Evolutionary conservation across 163 green algal genomes (phyloP), one percentile per base, ranked within the genome.

Genomic region (Coccomyxa subellipsoidea): DNA sequence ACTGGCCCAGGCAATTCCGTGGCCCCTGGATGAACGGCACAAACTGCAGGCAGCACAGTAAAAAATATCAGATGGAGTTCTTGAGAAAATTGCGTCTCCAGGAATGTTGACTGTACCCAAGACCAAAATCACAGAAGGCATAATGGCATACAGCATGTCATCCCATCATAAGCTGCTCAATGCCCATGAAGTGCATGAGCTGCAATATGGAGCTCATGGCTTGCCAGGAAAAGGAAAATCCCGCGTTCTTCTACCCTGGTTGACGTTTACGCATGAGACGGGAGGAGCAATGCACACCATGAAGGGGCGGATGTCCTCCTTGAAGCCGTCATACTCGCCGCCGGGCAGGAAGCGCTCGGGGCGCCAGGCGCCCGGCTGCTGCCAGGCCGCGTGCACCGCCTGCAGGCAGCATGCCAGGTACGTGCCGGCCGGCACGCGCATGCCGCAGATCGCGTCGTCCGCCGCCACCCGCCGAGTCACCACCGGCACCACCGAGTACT

Each of bases 1-100:
- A 93, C 90, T 99, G 96, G 15, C 96, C 96, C 82, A 99, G 83
- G 88, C 96, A 99, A 87, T 98, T 98, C 54, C 96, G 89, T 8
- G 95, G 95, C 0, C 96, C 96, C 86, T 97, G 92, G 80, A 97
- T 97, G 89, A 98, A 98, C 38, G 89, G 87, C 80, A 95, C 47
- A 84, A 91, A 93, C 81, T 86, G 85, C 86, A 80, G 4, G 47
- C 66, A 76, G n/a, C 36, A 29, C 29, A 36, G 66, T 35, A 84
- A 27, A 80, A 0, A 0, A 54, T 53, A 36, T 76, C 39, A 38
- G 23, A 12, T 59, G n/a, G n/a, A n/a, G n/a, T n/a, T n/a, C n/a
- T n/a, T n/a, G n/a, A n/a, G n/a, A n/a, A n/a, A n/a, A n/a, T n/a
- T n/a, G n/a, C n/a, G n/a, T n/a, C n/a, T n/a, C n/a, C n/a, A n/a